Conservation (phyloP, 352 stramenopile species). For the Phytopythium aichiense region DNA sequence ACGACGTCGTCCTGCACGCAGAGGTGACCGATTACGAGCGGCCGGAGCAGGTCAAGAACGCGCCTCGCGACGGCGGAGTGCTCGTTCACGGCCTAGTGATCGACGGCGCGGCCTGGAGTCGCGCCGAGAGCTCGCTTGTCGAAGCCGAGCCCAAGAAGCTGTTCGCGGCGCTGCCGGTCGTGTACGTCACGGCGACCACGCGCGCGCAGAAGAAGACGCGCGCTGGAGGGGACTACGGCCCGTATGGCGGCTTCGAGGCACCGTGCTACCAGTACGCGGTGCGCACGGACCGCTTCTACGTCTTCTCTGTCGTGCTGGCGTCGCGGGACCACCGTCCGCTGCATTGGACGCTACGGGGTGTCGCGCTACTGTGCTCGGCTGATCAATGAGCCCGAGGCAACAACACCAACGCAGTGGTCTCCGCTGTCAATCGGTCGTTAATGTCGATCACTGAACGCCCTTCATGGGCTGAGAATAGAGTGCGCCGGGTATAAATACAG, state of each 20-base stretch:
- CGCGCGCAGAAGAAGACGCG: slow-evolving; percentile 74
- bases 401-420: not conserved
- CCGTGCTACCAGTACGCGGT: slow-evolving; percentile 77
- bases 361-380: slow-evolving; percentile 49
- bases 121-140: slow-evolving; percentile 61
- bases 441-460: not conserved
- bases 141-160: slow-evolving; percentile 77
- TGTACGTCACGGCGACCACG: slow-evolving; percentile 76
- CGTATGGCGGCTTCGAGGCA: slow-evolving; percentile 73
- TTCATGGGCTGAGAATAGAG: not conserved
- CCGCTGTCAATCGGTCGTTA: not conserved
- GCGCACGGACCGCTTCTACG: slow-evolving; percentile 71
- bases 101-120: slow-evolving; percentile 73
- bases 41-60: slow-evolving; percentile 72
- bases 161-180: slow-evolving; percentile 63
- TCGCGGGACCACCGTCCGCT: slow-evolving; percentile 69
- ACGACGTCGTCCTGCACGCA: slow-evolving; percentile 77
- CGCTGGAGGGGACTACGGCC: slow-evolving; percentile 59
- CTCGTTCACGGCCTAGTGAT: slow-evolving; percentile 71
- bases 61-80: slow-evolving; percentile 58
- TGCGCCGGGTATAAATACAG: not conserved
- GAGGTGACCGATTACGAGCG: slow-evolving; percentile 81
- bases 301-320: slow-evolving; percentile 72
- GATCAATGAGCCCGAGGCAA: not conserved
- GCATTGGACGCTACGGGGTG: slow-evolving; percentile 73